Conservation (phyloP, 2,329 filamentous ascomycete species). For the Blumeriella jaapii region DNA sequence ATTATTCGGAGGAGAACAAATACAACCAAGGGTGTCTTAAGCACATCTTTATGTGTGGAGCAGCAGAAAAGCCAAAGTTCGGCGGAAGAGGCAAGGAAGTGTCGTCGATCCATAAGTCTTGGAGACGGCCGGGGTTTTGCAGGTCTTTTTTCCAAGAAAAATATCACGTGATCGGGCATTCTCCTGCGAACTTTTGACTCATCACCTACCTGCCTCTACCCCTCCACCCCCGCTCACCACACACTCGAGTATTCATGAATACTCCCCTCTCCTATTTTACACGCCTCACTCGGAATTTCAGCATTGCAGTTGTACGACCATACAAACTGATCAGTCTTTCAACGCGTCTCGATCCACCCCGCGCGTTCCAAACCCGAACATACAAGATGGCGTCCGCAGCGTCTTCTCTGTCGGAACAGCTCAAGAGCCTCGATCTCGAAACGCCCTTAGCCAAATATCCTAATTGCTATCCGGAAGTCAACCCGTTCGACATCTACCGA, state of each 20-base stretch:
- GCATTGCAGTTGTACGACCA: conserved; percentile 4
- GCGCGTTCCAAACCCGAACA: conserved; percentile 10
- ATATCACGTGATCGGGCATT: conserved; percentile 4
- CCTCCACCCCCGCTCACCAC: conserved; percentile 8
- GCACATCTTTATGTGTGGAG: too few species aligned
- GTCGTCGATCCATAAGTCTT: too few species aligned
- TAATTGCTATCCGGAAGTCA: conserved; percentile 53
- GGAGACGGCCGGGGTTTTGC: too few species aligned
- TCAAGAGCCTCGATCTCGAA: conserved; percentile 21
- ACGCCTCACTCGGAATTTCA: conserved; percentile 12
- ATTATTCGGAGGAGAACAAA: too few species aligned
- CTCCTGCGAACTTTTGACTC: conserved; percentile 5
- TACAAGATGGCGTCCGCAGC: conserved; percentile 20
- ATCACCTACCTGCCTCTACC: conserved; percentile 5
- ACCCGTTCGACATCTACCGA: conserved; percentile 71
- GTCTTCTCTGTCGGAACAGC: conserved; percentile 18
- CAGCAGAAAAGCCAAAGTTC: too few species aligned
- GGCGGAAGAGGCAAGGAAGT: not conserved
- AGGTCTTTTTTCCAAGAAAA: too few species aligned
- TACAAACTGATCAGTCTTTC: conserved; percentile 4
- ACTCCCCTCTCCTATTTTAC: conserved; percentile 13
- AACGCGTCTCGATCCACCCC: conserved; percentile 10
- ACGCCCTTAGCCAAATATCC: conserved; percentile 32
- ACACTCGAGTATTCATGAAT: conserved; percentile 17
- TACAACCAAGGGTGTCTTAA: too few species aligned